Percentiles rank a stretch among this genome's conserved stretches.
phyloP scores from a whole-genome alignment of 208 protist species.

The Angomonas deanei region DNA sequence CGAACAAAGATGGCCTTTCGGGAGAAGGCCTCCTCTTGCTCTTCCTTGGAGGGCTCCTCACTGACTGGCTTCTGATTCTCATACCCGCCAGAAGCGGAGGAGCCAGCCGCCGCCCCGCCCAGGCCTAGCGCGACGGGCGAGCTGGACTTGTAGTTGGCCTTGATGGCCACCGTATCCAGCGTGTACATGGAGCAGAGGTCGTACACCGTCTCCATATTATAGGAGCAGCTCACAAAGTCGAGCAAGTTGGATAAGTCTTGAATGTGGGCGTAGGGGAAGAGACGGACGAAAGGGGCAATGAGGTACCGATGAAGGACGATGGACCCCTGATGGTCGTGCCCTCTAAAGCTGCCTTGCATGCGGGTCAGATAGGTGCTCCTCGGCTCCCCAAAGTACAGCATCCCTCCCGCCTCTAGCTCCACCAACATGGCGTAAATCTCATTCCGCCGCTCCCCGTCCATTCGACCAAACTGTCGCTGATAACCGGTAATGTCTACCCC shows the following conservation, averaged over 20 bases:
- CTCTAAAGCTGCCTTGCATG: constrained; percentile 79
- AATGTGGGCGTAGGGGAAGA: constrained; percentile 86
- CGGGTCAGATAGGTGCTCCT: constrained; percentile 71
- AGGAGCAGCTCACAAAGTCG: constrained; percentile 84
- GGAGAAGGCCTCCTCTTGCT: constrained; percentile 82
- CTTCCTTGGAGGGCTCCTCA: constrained; percentile 13
- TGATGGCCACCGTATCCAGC: constrained; percentile 77
- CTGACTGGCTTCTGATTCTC: constrained; percentile 17
- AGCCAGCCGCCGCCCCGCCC: constrained; percentile 76
- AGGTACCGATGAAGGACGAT: constrained; percentile 84
- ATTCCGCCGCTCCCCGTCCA: constrained; percentile 61
- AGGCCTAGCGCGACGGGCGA: constrained; percentile 77
- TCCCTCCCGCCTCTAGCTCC: constrained; percentile 61
- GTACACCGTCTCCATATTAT: constrained; percentile 92
- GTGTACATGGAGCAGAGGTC: constrained; percentile 84
- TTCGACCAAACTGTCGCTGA: constrained; percentile 39
- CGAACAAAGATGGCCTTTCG: constrained; percentile 85
- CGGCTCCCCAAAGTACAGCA: constrained; percentile 82
- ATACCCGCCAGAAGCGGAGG: constrained; percentile 52
- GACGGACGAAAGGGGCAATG: constrained; percentile 66
- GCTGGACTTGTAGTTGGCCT: constrained; percentile 59
- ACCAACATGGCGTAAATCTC: constrained; percentile 79
- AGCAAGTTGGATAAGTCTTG: constrained; percentile 88
- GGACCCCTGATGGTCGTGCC: constrained; percentile 80
- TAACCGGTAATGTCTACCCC: constrained; percentile 42